These are phyloP conservation scores for Botrytis tulipae DNA, from an alignment of 2,329 filamentous ascomycete species.

Conservation along the genomic window DNA sequence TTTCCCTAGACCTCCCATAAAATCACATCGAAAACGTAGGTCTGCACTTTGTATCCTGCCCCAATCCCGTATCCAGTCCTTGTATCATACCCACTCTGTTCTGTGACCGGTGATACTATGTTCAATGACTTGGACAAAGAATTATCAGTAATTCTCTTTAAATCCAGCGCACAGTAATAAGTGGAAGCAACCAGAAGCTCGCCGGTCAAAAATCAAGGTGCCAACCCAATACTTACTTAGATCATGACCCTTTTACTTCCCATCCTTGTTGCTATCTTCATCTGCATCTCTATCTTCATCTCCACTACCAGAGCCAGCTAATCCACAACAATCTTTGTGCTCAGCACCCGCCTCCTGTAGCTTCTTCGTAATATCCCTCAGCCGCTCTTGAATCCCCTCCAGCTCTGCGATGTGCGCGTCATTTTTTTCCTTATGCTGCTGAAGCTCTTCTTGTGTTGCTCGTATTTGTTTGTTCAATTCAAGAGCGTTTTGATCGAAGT, in stretches of 20 bases:
- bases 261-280: not conserved
- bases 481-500: not conserved
- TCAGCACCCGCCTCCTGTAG: not conserved
- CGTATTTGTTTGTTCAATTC: not conserved
- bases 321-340: not conserved
- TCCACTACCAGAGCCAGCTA: not conserved
- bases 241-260: not conserved
- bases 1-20: not conserved
- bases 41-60: fast-evolving
- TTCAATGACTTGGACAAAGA: not conserved
- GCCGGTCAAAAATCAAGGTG: too few relatives aligned
- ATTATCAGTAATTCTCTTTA: not conserved
- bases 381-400: not conserved
- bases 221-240: not conserved
- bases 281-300: not conserved
- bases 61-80: not conserved
- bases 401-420: not conserved
- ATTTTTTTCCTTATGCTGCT: not conserved
- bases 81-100: not conserved
- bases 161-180: not conserved
- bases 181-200: not conserved
- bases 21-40: not conserved
- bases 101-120: not conserved
- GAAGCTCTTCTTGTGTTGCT: not conserved
- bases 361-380: not conserved